These are phyloP conservation scores for Escallonia herrerae DNA, from an alignment of 129 eudicot genomes.

Conservation along the genomic window DNA sequence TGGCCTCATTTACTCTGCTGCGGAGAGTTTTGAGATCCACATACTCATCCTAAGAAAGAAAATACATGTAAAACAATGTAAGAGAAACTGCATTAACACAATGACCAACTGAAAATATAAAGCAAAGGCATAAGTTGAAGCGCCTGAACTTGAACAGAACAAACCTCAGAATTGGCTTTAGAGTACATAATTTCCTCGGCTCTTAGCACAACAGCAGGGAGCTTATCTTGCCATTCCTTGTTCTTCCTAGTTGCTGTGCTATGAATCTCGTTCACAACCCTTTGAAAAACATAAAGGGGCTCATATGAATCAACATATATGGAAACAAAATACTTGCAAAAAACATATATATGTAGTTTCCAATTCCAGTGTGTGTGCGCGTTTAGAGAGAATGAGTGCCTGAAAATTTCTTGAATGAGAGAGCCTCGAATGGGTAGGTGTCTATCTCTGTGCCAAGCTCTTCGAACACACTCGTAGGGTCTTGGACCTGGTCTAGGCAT, in stretches of 20 bases:
- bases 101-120: background rate
- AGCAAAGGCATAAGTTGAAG: background rate
- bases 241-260: conserved; percentile 67
- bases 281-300: conserved; percentile 26
- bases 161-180: conserved; percentile 92
- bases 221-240: conserved; percentile 96
- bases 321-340: background rate
- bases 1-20: conserved; percentile 87
- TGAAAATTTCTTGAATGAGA: conserved; percentile 84
- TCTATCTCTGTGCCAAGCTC: conserved; percentile 97
- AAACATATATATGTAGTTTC: too few species aligned
- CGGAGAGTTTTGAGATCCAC: conserved; percentile 74
- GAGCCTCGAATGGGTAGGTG: conserved; percentile 98
- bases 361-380: too few species aligned
- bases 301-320: conserved; percentile 4
- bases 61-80: background rate
- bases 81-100: conserved; percentile 3
- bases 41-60: conserved; percentile 70
- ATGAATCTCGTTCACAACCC: conserved; percentile 82
- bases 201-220: conserved; percentile 82
- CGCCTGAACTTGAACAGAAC: conserved; percentile 13
- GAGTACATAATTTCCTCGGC: conserved; percentile 99
- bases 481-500: conserved; percentile 98
- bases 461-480: conserved; percentile 92
- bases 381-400: conserved; percentile 22